Percentiles rank a stretch among this genome's conserved stretches.
Conservation (phyloP, 371 early-diverging fungal species). For the Actinomortierella wolfii region DNA sequence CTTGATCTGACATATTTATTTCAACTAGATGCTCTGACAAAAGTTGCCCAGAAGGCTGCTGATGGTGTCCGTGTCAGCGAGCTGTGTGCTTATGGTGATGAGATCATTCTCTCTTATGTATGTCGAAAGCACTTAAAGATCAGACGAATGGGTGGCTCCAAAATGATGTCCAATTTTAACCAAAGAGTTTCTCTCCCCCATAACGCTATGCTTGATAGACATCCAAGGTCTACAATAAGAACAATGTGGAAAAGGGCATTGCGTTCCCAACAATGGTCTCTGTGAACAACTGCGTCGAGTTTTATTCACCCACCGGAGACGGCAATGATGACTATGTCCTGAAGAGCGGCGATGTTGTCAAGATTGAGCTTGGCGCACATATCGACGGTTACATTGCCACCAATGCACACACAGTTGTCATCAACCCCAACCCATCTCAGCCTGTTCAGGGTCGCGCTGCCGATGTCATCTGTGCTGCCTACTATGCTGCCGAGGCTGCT, state of each 20-base stretch:
- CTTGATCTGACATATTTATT: not conserved
- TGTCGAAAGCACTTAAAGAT: slow-evolving; percentile 17
- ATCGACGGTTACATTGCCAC: slow-evolving; percentile 92
- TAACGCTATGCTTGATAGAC: slow-evolving; percentile 51
- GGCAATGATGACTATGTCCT: slow-evolving; percentile 56
- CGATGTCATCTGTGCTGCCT: slow-evolving; percentile 80
- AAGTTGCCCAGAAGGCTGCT: slow-evolving; percentile 60
- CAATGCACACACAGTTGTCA: slow-evolving; percentile 83
- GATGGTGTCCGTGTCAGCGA: slow-evolving; percentile 72
- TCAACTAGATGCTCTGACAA: slow-evolving; percentile 55
- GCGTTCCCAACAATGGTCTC: slow-evolving; percentile 86
- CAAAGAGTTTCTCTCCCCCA: not conserved
- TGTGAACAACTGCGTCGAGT: slow-evolving; percentile 80
- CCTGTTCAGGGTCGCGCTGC: slow-evolving; percentile 71
- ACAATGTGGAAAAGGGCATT: slow-evolving; percentile 78
- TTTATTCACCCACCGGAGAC: slow-evolving; percentile 75
- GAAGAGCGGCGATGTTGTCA: slow-evolving; percentile 83
- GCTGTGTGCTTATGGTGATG: slow-evolving; percentile 85
- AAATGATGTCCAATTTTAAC: too few relatives aligned
- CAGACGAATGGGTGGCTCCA: not conserved
- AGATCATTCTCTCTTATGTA: slow-evolving; percentile 70
- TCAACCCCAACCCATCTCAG: slow-evolving; percentile 60
- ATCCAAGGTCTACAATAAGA: slow-evolving; percentile 70
- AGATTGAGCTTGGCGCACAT: slow-evolving; percentile 92
- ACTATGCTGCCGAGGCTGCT: slow-evolving; percentile 80